Percentiles rank a stretch among this genome's conserved stretches.
Conservation (phyloP, 768 basidiomycete species). For the Rossbeevera mucosa region DNA sequence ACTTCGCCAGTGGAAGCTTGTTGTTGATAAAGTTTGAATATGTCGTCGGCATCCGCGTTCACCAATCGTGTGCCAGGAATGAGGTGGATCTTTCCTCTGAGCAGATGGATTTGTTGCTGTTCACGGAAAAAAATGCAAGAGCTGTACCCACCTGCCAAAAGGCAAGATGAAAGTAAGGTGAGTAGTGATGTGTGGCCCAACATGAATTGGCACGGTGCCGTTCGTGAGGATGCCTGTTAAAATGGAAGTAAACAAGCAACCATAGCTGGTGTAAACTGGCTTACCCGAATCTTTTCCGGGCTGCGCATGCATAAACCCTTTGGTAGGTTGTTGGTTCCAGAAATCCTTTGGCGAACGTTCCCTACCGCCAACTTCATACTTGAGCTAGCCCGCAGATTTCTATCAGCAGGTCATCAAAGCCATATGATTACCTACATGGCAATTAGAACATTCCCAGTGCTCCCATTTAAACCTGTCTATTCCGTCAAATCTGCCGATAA, state of each 20-base stretch:
- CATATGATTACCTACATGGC: conserved; percentile 39
- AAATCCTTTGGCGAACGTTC: conserved; percentile 35
- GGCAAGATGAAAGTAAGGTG: conserved; percentile 51
- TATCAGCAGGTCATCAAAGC: background rate
- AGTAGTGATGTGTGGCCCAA: conserved; percentile 23
- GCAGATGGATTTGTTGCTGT: background rate
- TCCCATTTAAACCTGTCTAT: conserved; percentile 64
- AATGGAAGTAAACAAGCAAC: background rate
- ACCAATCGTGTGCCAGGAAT: conserved; percentile 36
- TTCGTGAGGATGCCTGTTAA: conserved; percentile 18
- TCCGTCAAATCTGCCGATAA: background rate
- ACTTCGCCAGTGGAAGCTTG: conserved; percentile 55
- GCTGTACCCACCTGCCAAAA: conserved; percentile 35
- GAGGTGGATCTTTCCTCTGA: conserved; percentile 60
- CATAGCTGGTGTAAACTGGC: background rate
- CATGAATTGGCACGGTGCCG: conserved; percentile 14
- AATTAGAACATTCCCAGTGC: conserved; percentile 63
- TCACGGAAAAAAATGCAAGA: background rate
- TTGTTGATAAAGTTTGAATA: conserved; percentile 63
- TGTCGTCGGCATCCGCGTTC: conserved; percentile 45
- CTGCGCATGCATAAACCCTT: conserved; percentile 25
- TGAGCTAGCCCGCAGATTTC: conserved; percentile 8
- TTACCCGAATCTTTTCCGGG: conserved; percentile 30
- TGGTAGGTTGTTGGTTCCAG: conserved; percentile 30
- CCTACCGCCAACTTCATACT: conserved; percentile 17